Conservation (phyloP, 257 asterid genomes). For the Ballota nigra region DNA sequence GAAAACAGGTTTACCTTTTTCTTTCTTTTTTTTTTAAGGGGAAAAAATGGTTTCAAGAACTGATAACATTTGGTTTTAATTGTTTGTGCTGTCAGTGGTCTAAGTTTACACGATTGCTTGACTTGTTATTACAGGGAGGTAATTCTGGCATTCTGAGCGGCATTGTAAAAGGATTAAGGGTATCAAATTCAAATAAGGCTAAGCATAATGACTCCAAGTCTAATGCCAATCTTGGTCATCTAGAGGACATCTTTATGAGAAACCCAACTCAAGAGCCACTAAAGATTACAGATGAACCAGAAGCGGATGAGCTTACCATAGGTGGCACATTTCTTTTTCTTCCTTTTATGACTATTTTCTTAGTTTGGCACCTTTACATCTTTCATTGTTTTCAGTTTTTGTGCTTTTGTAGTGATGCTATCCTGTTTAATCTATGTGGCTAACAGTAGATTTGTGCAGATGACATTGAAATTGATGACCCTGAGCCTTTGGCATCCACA, state of each 20-base stretch:
- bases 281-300: conserved; percentile 33
- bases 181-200: conserved; percentile 40
- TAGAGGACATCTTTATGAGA: conserved; percentile 56
- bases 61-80: conserved; percentile 16
- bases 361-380: neutral
- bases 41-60: conserved; percentile 29
- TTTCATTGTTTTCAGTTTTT: neutral
- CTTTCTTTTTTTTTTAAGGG: too few relatives aligned
- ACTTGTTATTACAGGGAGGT: conserved; percentile 50
- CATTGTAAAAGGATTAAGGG: conserved; percentile 68
- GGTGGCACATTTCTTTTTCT: conserved; percentile 40
- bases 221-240: conserved; percentile 45
- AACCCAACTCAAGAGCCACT: conserved; percentile 45
- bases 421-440: conserved; percentile 24
- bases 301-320: conserved; percentile 63
- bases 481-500: conserved; percentile 43
- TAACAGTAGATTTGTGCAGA: conserved; percentile 40
- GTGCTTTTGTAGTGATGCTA: conserved; percentile 5
- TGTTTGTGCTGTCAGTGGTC: conserved; percentile 24
- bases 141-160: conserved; percentile 58
- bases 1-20: conserved; percentile 78
- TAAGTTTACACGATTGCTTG: conserved; percentile 19
- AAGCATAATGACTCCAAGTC: conserved; percentile 32
- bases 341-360: neutral
- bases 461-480: conserved; percentile 86